Percentiles rank a stretch among this genome's conserved stretches.
phyloP scores from a whole-genome alignment of 768 basidiomycete genomes.

The Asterophora lycoperdoides region DNA sequence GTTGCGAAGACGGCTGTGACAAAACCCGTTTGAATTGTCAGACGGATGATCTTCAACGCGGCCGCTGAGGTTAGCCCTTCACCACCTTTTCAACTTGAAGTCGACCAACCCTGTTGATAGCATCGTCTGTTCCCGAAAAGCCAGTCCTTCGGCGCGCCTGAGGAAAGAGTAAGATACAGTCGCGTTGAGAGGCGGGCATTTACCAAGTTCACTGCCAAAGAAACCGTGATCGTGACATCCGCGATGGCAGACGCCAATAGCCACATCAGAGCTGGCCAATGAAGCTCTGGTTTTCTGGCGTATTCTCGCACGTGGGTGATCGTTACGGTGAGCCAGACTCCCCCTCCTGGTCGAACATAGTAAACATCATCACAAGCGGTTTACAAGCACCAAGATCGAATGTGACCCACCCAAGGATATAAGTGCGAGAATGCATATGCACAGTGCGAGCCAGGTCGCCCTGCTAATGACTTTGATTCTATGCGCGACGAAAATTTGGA shows the following conservation, averaged over 20 bases:
- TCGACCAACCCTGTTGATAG: slow-evolving; percentile 25
- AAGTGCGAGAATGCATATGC: slow-evolving; percentile 32
- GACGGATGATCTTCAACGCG: slow-evolving; percentile 12
- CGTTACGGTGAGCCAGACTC: slow-evolving; percentile 36
- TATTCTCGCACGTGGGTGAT: slow-evolving; percentile 34
- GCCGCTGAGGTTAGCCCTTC: slow-evolving; percentile 31
- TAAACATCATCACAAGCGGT: neutral
- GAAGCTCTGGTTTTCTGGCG: slow-evolving; percentile 38
- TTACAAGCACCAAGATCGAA: neutral
- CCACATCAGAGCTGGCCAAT: slow-evolving; percentile 42
- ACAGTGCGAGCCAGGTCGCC: slow-evolving; percentile 28
- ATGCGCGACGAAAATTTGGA: slow-evolving; percentile 45
- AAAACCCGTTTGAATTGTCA: slow-evolving; percentile 40
- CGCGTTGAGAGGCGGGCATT: slow-evolving; percentile 2
- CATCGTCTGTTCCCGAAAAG: slow-evolving; percentile 39
- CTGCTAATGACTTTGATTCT: slow-evolving; percentile 39
- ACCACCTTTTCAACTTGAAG: neutral
- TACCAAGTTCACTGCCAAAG: slow-evolving; percentile 36
- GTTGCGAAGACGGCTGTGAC: slow-evolving; percentile 37
- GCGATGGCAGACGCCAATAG: slow-evolving; percentile 38
- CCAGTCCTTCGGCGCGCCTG: slow-evolving; percentile 33
- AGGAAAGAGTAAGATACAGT: slow-evolving; percentile 1
- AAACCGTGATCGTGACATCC: slow-evolving; percentile 38
- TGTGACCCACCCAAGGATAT: slow-evolving; percentile 31
- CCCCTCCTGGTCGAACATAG: slow-evolving; percentile 36